Evolutionary conservation across 257 asterid species (phyloP), one percentile per base, ranked within the genome.

Genomic region (Solanum chiquidenum): DNA sequence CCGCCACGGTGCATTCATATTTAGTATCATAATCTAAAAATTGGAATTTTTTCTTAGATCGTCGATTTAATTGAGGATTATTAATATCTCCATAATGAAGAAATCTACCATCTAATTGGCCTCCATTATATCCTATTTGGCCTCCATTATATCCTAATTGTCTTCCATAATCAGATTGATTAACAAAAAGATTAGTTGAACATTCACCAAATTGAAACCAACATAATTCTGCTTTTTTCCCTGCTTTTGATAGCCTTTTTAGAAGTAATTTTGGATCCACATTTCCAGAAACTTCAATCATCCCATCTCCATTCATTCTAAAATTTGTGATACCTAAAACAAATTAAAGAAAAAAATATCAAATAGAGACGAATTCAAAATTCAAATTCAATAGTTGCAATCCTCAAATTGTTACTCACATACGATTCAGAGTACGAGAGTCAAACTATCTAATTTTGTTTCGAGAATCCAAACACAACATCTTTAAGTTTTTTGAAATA

Each of bases 201-300:
- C 92, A 89, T 18, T 87, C 85, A 37, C 92, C 92, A 77, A 34
- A 87, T 64, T 90, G 91, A 34, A 90, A 86, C 85, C 87, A 87
- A 38, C 87, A 60, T 31, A 90, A 33, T 31, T 87, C 74, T 29
- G 89, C 90, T 9, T 62, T 74, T 11, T 21, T 84, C 2, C 92
- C 89, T 9, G 62, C 86, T 87, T 83, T 90, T 49, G 85, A 85
- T 8, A 90, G 37, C 69, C 68, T 73, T 31, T 89, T 86, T 60
- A 90, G n/a, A 12, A 90, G 88, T 38, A 83, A 72, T 9, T 82
- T 82, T 31, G 91, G 92, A 83, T 89, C 73, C 29, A 87, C 86
- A 40, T 73, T 73, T 37, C 92, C 91, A 3, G 92, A 89, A 6
- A 90, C 89, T 40, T 44, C 72, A 25, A 87, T 88, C 23, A 55